These are phyloP conservation scores for Quercus ilex DNA, from an alignment of 306 rosid species.

Conservation along the genomic window DNA sequence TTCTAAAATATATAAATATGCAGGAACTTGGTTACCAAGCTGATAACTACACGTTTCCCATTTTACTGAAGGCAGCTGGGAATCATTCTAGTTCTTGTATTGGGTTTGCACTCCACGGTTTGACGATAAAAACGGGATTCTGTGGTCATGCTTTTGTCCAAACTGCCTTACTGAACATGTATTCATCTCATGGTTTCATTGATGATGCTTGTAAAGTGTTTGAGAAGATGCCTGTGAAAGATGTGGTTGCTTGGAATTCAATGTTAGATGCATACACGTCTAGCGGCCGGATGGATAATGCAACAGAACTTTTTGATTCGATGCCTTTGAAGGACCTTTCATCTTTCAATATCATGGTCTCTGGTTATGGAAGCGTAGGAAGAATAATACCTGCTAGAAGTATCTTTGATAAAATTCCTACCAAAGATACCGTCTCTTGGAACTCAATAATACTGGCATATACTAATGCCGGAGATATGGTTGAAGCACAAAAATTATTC, in stretches of 20 bases:
- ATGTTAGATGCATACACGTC: slow-evolving; percentile 28
- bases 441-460: slow-evolving; percentile 31
- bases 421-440: slow-evolving; percentile 28
- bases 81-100: background rate
- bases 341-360: slow-evolving; percentile 21
- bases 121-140: slow-evolving; percentile 19
- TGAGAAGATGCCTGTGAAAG: slow-evolving; percentile 27
- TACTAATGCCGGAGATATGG: slow-evolving; percentile 16
- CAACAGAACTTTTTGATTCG: background rate
- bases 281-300: slow-evolving; percentile 10
- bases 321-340: slow-evolving; percentile 24
- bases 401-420: slow-evolving; percentile 17
- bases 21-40: slow-evolving; percentile 20
- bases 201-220: slow-evolving; percentile 22
- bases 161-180: slow-evolving; percentile 21
- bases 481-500: slow-evolving; percentile 16
- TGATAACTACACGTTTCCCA: slow-evolving; percentile 30
- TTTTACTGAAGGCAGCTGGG: slow-evolving; percentile 26
- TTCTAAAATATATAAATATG: slow-evolving; percentile 18
- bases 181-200: background rate
- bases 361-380: slow-evolving; percentile 22
- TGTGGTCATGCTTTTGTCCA: slow-evolving; percentile 18
- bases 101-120: slow-evolving; percentile 22
- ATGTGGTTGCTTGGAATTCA: slow-evolving; percentile 31
- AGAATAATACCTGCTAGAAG: slow-evolving; percentile 13